A percentile compares a stretch with the other conserved stretches of the same genome.
These are phyloP conservation scores for Diplodia corticola DNA, from an alignment of 2,329 filamentous ascomycete species.

Conservation along the genomic window DNA sequence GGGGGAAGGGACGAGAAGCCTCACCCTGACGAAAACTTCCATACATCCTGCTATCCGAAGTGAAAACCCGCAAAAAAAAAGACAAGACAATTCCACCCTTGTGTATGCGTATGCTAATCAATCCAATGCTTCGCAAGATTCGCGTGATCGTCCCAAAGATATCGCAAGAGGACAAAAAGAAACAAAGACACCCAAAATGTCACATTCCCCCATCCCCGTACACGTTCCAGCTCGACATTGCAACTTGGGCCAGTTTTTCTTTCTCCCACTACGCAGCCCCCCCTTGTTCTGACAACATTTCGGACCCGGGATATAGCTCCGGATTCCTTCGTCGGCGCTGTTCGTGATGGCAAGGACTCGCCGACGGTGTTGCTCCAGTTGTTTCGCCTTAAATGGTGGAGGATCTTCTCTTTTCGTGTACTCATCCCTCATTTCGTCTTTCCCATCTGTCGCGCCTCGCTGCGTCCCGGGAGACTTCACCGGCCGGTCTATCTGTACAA, in stretches of 20 bases:
- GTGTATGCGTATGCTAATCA: neutral
- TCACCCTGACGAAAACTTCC: neutral
- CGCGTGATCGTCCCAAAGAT: neutral
- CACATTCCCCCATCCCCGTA: neutral
- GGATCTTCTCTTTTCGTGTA: neutral
- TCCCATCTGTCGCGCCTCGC: neutral
- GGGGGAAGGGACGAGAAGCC: neutral
- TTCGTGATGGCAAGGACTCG: neutral
- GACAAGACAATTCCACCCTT: neutral
- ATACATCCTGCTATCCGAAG: neutral
- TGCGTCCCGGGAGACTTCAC: neutral
- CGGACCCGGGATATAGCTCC: too few species aligned
- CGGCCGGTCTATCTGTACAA: conserved; percentile 15
- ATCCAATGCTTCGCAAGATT: neutral
- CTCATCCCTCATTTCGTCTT: conserved; percentile 11
- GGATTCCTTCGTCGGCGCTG: neutral
- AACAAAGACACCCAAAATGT: neutral
- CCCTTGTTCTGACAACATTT: neutral
- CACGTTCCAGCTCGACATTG: neutral
- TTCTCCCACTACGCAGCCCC: neutral
- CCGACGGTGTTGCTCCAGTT: neutral
- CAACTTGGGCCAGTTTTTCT: neutral
- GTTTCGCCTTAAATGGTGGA: neutral
- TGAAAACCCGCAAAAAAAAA: neutral
- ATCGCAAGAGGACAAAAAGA: neutral